Conservation (phyloP, 352 stramenopile species). For the Pythium chondricola region DNA sequence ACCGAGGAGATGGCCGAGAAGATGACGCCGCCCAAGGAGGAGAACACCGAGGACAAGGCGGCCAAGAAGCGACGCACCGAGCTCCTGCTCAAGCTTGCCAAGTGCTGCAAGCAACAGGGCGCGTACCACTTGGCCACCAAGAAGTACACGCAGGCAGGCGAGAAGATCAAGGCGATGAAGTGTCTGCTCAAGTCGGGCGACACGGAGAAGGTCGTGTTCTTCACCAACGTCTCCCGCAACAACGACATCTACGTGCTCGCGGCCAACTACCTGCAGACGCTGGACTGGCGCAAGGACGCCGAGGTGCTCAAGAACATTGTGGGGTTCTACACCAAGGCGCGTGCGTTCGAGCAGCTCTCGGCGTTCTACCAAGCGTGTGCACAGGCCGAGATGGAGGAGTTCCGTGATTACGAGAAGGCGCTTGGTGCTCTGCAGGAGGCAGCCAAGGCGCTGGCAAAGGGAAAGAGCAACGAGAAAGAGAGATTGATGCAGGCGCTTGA, state of each 20-base stretch:
- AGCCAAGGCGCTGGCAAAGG: conserved; percentile 80
- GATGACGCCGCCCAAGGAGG: conserved; percentile 86
- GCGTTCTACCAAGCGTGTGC: conserved; percentile 91
- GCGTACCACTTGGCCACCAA: conserved; percentile 92
- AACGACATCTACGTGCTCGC: conserved; percentile 94
- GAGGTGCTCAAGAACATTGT: conserved; percentile 93
- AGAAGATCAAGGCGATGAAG: conserved; percentile 92
- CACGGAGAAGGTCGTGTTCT: conserved; percentile 94
- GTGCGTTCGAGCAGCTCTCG: conserved; percentile 87
- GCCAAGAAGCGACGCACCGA: conserved; percentile 63
- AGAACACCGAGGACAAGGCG: conserved; percentile 31
- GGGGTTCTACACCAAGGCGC: conserved; percentile 93
- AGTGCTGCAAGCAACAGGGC: conserved; percentile 90
- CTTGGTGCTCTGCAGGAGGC: conserved; percentile 87
- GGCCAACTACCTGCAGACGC: conserved; percentile 93
- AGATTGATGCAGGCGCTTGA: conserved; percentile 48
- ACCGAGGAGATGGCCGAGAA: conserved; percentile 90
- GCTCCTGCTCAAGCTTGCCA: conserved; percentile 88
- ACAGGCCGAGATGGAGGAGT: conserved; percentile 92
- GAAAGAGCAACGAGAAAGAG: conserved; percentile 65
- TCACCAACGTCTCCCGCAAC: conserved; percentile 89
- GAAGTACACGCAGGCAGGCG: conserved; percentile 93
- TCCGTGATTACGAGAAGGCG: conserved; percentile 93
- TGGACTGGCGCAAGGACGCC: conserved; percentile 89
- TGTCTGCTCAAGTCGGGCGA: conserved; percentile 93